These are phyloP conservation scores for Aeschynomene evenia DNA, from an alignment of 306 rosid species.

Conservation along the genomic window DNA sequence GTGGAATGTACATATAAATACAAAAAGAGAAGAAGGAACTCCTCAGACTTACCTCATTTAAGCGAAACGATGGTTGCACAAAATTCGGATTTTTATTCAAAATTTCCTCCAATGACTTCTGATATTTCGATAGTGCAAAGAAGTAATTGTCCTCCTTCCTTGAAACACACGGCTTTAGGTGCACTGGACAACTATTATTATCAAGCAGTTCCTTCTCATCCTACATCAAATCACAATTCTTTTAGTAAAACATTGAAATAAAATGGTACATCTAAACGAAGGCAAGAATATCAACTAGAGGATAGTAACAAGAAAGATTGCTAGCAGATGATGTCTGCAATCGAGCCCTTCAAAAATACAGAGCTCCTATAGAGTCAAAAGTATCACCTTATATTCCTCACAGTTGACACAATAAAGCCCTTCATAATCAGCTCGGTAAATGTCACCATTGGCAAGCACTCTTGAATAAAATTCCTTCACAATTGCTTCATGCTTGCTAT, in stretches of 20 bases:
- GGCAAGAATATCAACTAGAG: background rate
- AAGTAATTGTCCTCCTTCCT: conserved; percentile 94
- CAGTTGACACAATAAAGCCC: conserved; percentile 96
- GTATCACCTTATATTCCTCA: conserved; percentile 87
- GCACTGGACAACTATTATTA: conserved; percentile 78
- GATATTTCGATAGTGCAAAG: conserved; percentile 85
- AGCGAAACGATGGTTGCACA: conserved; percentile 85
- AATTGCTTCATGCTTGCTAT: conserved; percentile 79
- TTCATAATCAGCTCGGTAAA: conserved; percentile 90
- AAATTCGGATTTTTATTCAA: conserved; percentile 66
- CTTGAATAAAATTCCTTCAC: conserved; percentile 91
- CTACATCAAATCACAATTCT: conserved; percentile 43
- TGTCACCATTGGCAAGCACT: conserved; percentile 88
- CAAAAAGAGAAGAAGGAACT: conserved; percentile 12
- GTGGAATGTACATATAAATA: background rate
- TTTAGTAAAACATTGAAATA: conserved; percentile 13
- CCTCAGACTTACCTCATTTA: conserved; percentile 65
- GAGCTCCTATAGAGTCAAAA: conserved; percentile 12
- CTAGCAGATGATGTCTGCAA: background rate
- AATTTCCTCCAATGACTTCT: conserved; percentile 67
- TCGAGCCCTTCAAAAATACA: conserved; percentile 11
- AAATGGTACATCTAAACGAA: conserved; percentile 14
- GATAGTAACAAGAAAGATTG: background rate
- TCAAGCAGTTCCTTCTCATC: conserved; percentile 91
- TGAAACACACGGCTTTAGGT: conserved; percentile 86